phyloP scores from a whole-genome alignment of 2,329 filamentous ascomycete genomes.

The Ophiognomonia clavigignenti-juglandacearum region DNA sequence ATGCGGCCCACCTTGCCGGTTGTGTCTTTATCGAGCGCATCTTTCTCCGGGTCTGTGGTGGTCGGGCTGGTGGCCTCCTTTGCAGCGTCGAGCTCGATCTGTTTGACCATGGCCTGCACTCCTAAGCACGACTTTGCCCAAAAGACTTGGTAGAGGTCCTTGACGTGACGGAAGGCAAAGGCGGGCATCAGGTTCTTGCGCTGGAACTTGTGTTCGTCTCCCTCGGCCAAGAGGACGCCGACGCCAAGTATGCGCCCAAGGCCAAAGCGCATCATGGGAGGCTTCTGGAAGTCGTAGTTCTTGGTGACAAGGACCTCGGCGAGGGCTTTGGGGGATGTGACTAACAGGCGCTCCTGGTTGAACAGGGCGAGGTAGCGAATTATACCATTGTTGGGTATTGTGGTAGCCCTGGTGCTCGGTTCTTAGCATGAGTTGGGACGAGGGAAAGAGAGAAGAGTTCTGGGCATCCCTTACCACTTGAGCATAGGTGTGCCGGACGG shows the following conservation, averaged over 20 bases:
- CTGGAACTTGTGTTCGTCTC: conserved; percentile 82
- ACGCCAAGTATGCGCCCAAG: conserved; percentile 63
- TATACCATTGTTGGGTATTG: conserved; percentile 62
- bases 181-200: conserved; percentile 76
- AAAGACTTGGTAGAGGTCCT: conserved; percentile 78
- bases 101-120: conserved; percentile 54
- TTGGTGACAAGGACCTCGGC: conserved; percentile 65
- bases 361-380: conserved; percentile 61
- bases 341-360: conserved; percentile 58
- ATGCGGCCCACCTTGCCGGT: conserved; percentile 36
- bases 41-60: conserved; percentile 5
- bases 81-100: conserved; percentile 37
- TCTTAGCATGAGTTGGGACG: conserved; percentile 16
- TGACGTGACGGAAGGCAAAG: conserved; percentile 81
- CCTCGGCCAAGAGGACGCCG: conserved; percentile 76
- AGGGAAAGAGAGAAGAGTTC: not conserved
- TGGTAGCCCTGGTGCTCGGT: conserved; percentile 47
- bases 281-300: conserved; percentile 67
- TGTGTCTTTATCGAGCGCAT: conserved; percentile 17
- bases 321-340: conserved; percentile 60
- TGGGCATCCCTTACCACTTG: conserved; percentile 37
- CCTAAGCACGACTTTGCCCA: conserved; percentile 73
- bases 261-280: conserved; percentile 44
- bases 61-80: conserved; percentile 27
- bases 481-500: conserved; percentile 40